Percentiles rank a stretch among this genome's conserved stretches.
phyloP scores from a whole-genome alignment of 1,139 yeast genomes.

The Yarrowia galli region DNA sequence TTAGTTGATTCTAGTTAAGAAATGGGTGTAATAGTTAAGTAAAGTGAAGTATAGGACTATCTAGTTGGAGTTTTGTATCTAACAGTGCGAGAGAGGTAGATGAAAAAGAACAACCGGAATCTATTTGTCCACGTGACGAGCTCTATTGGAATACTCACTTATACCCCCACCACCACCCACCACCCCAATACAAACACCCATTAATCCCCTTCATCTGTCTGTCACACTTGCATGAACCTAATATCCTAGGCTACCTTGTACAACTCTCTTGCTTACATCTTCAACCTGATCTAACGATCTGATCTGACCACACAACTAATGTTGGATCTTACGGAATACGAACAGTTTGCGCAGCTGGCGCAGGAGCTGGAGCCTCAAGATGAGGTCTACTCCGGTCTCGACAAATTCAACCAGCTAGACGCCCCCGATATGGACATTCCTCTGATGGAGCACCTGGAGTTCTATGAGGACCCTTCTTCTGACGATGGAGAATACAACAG shows the following conservation, averaged over 20 bases:
- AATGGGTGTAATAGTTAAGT: too few species aligned
- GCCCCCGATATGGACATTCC: conserved; percentile 35
- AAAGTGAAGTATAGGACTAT: too few species aligned
- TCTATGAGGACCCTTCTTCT: conserved; percentile 6
- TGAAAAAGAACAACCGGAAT: too few species aligned
- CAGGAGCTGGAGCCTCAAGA: conserved; percentile 35
- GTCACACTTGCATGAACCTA: conserved; percentile 35
- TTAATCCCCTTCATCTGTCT: background rate
- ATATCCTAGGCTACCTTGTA: background rate
- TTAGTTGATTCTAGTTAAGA: too few species aligned
- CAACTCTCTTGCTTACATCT: background rate
- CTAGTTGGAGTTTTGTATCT: too few species aligned
- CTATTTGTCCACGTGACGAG: too few species aligned
- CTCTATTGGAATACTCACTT: background rate
- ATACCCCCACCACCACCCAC: background rate
- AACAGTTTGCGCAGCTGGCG: conserved; percentile 17
- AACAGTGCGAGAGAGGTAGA: too few species aligned
- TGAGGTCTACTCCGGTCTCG: conserved; percentile 25
- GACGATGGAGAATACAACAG: conserved; percentile 31
- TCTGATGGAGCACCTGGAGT: conserved; percentile 35
- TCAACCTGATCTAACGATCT: conserved; percentile 2
- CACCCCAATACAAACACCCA: background rate
- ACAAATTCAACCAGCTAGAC: conserved; percentile 18
- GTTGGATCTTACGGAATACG: conserved; percentile 28
- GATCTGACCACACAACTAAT: conserved; percentile 11